phyloP scores from a whole-genome alignment of 768 basidiomycete species.

The Termitomyces sp. region DNA sequence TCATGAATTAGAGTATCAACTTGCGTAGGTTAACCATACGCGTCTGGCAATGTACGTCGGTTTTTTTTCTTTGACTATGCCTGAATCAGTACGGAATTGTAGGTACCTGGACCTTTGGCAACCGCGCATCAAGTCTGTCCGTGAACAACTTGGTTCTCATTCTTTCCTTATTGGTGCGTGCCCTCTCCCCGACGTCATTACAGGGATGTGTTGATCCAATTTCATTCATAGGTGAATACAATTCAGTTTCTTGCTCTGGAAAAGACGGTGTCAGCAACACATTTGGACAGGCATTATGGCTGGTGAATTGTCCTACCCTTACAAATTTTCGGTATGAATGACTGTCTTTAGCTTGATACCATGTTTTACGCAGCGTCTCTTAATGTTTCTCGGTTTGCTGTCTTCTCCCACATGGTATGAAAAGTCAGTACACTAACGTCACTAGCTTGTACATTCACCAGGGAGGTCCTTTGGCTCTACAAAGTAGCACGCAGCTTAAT shows the following conservation, averaged over 20 bases:
- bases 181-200: background rate
- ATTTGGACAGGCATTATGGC: constrained; percentile 51
- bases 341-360: constrained; percentile 32
- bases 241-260: constrained; percentile 50
- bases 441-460: constrained; percentile 48
- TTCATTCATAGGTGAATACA: constrained; percentile 40
- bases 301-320: constrained; percentile 21
- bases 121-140: constrained; percentile 42
- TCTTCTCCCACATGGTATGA: background rate
- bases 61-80: background rate
- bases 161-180: constrained; percentile 41
- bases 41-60: constrained; percentile 38
- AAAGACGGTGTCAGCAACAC: constrained; percentile 46
- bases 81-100: background rate
- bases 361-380: constrained; percentile 44
- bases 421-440: background rate
- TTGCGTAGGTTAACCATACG: constrained; percentile 46
- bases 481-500: constrained; percentile 45
- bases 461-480: constrained; percentile 46
- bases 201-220: background rate
- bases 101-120: constrained; percentile 55
- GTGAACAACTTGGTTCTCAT: constrained; percentile 42
- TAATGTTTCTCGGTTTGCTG: constrained; percentile 40
- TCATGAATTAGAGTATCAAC: background rate
- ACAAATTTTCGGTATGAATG: background rate